Evolutionary conservation across 345 rosid species (phyloP).

Genomic region (Cardamine resedifolia): DNA sequence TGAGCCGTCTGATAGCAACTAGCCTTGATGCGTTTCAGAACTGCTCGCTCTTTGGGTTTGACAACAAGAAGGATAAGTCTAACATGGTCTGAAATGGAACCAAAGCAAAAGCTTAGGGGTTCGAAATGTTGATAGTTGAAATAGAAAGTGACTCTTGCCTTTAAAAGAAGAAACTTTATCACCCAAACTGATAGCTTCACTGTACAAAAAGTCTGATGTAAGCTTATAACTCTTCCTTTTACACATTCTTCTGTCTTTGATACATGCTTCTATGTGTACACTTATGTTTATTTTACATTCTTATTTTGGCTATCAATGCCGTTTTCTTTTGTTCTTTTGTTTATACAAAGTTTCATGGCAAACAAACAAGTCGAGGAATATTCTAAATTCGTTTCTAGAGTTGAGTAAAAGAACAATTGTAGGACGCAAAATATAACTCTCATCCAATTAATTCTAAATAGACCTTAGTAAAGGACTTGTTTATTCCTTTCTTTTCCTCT

Average conservation of each 20-base stretch:
- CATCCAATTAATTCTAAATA: not conserved
- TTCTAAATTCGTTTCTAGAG: not conserved
- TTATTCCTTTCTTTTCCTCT: not conserved
- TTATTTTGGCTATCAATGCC: conserved; percentile 22
- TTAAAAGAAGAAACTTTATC: conserved; percentile 14
- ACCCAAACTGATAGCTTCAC: conserved; percentile 33
- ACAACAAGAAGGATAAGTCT: conserved; percentile 69
- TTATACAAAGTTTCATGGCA: conserved; percentile 11
- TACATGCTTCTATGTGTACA: conserved; percentile 29
- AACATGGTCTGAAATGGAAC: conserved; percentile 56
- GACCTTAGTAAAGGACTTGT: not conserved
- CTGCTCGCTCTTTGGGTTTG: conserved; percentile 62
- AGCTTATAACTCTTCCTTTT: conserved; percentile 4
- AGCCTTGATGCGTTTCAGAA: conserved; percentile 94
- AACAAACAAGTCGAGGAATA: not conserved
- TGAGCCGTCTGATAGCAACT: conserved; percentile 87
- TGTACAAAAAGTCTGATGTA: conserved; percentile 40
- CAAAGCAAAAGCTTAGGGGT: conserved; percentile 27
- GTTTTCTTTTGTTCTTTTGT: conserved; percentile 5
- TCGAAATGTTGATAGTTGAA: conserved; percentile 34
- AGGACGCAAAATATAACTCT: not conserved
- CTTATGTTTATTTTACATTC: conserved; percentile 23
- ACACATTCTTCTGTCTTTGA: conserved; percentile 24
- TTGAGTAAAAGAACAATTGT: not conserved
- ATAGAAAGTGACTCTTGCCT: conserved; percentile 26